Conservation (phyloP, 768 basidiomycete genomes). For the Krasilnikovozyma curviuscula region DNA sequence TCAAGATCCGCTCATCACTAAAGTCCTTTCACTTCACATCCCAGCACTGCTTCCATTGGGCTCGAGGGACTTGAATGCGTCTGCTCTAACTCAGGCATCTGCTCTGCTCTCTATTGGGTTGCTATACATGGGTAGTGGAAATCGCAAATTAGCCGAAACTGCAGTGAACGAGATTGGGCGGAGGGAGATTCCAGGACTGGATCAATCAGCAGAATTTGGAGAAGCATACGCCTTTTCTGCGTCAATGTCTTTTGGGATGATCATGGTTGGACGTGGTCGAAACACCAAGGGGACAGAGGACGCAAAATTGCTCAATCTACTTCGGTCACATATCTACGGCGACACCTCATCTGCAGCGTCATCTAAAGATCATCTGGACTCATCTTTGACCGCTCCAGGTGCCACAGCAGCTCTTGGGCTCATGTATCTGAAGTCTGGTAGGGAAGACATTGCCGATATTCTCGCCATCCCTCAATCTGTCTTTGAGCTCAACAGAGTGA, state of each 20-base stretch:
- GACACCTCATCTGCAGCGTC: slow-evolving; percentile 27
- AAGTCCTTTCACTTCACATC: slow-evolving; percentile 76
- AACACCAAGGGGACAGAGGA: slow-evolving; percentile 53
- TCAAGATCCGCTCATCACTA: slow-evolving; percentile 69
- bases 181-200: slow-evolving; percentile 55
- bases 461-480: slow-evolving; percentile 64
- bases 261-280: slow-evolving; percentile 74
- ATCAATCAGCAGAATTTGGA: slow-evolving; percentile 67
- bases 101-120: slow-evolving; percentile 74
- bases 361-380: background rate
- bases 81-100: slow-evolving; percentile 72
- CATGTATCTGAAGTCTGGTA: slow-evolving; percentile 75
- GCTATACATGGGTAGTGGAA: slow-evolving; percentile 69
- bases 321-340: slow-evolving; percentile 60
- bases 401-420: slow-evolving; percentile 75
- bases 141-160: slow-evolving; percentile 81
- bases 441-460: slow-evolving; percentile 69
- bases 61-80: slow-evolving; percentile 70
- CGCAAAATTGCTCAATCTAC: slow-evolving; percentile 41
- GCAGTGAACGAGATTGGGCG: slow-evolving; percentile 67
- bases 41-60: slow-evolving; percentile 78
- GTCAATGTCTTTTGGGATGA: slow-evolving; percentile 82
- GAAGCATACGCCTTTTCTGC: slow-evolving; percentile 82
- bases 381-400: slow-evolving; percentile 51
- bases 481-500: slow-evolving; percentile 59